Conservation (phyloP, 2,329 filamentous ascomycete species). For the Aspergillus pseudotamarii region DNA sequence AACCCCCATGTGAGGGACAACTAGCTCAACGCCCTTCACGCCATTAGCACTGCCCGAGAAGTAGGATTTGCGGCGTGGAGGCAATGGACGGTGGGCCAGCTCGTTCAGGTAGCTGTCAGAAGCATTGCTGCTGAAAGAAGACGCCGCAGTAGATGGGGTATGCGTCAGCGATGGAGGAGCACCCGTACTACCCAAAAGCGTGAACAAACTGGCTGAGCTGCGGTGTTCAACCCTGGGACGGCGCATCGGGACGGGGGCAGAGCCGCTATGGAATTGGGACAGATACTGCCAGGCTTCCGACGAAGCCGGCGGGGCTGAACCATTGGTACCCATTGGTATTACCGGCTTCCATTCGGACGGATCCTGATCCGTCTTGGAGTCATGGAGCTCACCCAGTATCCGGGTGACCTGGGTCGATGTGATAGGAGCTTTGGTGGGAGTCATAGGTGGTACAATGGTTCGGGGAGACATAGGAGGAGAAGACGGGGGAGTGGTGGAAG, state of each 20-base stretch:
- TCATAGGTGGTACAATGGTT: conserved; percentile 40
- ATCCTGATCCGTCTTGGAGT: conserved; percentile 49
- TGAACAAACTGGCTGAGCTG: conserved; percentile 38
- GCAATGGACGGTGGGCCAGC: conserved; percentile 37
- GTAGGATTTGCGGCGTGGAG: conserved; percentile 44
- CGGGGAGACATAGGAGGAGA: conserved; percentile 41
- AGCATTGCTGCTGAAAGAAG: conserved; percentile 41
- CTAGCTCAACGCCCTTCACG: conserved; percentile 42
- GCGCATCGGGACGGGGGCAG: conserved; percentile 21
- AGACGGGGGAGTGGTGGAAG: conserved; percentile 32
- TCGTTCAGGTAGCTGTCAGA: conserved; percentile 35
- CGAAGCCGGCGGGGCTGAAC: conserved; percentile 26
- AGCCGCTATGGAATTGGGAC: conserved; percentile 45
- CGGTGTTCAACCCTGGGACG: conserved; percentile 25
- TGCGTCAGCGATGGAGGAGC: conserved; percentile 37
- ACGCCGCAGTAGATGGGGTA: conserved; percentile 42
- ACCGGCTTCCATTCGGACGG: conserved; percentile 55
- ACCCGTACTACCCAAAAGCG: conserved; percentile 28
- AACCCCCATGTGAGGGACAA: conserved; percentile 41
- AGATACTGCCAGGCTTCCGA: conserved; percentile 50
- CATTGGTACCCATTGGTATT: conserved; percentile 31
- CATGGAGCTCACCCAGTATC: conserved; percentile 44
- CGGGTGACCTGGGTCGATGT: conserved; percentile 30
- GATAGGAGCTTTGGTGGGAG: conserved; percentile 34
- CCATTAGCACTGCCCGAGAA: conserved; percentile 35